phyloP scores from a whole-genome alignment of 2,329 filamentous ascomycete genomes.

The Tolypocladium ophioglossoides region DNA sequence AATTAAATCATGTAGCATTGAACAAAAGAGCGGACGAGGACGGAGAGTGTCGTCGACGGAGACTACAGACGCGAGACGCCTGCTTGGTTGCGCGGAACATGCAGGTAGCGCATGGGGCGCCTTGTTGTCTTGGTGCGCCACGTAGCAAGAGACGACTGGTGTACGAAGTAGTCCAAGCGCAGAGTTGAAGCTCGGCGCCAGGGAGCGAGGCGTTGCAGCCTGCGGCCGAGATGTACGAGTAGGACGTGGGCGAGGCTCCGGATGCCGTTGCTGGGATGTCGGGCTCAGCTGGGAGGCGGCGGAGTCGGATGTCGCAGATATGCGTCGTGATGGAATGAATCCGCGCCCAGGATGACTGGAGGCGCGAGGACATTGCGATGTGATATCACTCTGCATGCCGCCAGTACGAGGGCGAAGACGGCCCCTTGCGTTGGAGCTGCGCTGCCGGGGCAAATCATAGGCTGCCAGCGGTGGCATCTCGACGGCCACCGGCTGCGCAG shows the following conservation, averaged over 20 bases:
- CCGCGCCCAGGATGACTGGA: neutral
- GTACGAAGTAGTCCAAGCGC: too few relatives aligned
- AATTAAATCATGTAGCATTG: neutral
- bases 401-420: too few relatives aligned
- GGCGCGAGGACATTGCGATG: neutral
- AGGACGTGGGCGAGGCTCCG: too few relatives aligned
- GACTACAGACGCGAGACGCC: too few relatives aligned
- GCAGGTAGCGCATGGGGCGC: too few relatives aligned
- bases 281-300: neutral
- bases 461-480: neutral
- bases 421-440: neutral
- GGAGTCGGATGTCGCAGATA: neutral
- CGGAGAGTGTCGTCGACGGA: neutral
- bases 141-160: too few relatives aligned
- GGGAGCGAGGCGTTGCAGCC: too few relatives aligned
- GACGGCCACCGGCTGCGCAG: too few relatives aligned
- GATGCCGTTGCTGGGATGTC: neutral
- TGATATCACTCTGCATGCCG: neutral
- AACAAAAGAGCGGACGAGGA: neutral
- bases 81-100: too few relatives aligned
- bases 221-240: too few relatives aligned
- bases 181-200: too few relatives aligned
- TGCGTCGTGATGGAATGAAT: neutral
- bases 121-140: too few relatives aligned
- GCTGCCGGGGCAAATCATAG: neutral